phyloP scores from a whole-genome alignment of 345 rosid species.

The Eucalyptus tenuipes region DNA sequence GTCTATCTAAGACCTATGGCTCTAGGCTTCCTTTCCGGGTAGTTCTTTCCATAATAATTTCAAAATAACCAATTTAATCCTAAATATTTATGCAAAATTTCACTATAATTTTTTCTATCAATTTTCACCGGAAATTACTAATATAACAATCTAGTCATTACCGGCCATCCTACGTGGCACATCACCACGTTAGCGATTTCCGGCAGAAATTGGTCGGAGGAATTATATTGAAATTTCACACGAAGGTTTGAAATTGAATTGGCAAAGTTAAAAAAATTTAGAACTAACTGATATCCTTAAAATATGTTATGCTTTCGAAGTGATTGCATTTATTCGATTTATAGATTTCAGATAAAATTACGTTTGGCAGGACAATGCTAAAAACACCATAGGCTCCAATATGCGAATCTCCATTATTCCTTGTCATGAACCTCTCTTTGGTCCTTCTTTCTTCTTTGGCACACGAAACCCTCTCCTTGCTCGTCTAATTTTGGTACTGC shows the following conservation, averaged over 20 bases:
- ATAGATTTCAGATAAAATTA: background rate
- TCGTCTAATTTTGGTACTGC: background rate
- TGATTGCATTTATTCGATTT: background rate
- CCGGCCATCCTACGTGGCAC: too few species aligned
- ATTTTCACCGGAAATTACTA: too few species aligned
- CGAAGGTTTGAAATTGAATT: background rate
- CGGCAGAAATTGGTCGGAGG: fast-evolving
- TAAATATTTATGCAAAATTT: fast-evolving
- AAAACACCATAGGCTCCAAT: background rate
- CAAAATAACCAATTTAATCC: background rate
- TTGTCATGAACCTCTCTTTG: background rate
- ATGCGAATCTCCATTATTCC: background rate
- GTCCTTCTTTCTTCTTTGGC: background rate
- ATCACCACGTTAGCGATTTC: fast-evolving
- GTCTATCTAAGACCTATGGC: background rate
- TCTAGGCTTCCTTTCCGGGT: background rate
- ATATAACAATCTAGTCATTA: too few species aligned
- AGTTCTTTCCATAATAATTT: background rate
- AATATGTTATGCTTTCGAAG: background rate
- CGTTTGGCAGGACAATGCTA: background rate
- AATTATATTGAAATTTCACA: background rate
- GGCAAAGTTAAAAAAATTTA: fast-evolving
- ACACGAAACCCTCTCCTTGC: background rate
- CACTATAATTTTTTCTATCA: too few species aligned
- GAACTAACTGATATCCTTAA: background rate